Percentiles rank a stretch among this genome's conserved stretches.
phyloP scores from a whole-genome alignment of 139 green algal species.

The Mesotaenium endlicherianum region DNA sequence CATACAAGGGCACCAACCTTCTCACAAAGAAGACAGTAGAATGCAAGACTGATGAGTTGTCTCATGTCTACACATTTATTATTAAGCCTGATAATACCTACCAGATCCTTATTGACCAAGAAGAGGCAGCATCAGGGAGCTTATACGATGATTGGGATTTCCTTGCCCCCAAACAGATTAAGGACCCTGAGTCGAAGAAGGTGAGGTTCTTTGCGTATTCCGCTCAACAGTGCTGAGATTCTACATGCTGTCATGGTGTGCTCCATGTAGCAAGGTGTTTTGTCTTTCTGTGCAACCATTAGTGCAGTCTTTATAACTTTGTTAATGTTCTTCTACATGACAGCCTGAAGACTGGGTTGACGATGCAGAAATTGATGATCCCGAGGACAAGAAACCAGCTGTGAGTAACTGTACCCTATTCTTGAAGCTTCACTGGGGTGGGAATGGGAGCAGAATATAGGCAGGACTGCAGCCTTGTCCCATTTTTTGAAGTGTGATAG shows the following conservation, averaged over 20 bases:
- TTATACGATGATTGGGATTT: constrained; percentile 79
- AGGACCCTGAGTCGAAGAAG: constrained; percentile 81
- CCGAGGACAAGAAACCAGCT: constrained; percentile 72
- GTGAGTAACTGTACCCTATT: no score
- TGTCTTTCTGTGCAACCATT: background rate
- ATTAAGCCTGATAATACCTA: constrained; percentile 61
- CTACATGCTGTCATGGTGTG: background rate
- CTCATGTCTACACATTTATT: constrained; percentile 63
- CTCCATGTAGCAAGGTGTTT: background rate
- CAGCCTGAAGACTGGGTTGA: constrained; percentile 88
- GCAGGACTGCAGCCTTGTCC: no score
- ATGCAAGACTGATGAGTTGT: constrained; percentile 56
- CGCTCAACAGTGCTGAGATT: background rate
- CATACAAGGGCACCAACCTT: constrained; percentile 66
- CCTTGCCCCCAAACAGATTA: constrained; percentile 75
- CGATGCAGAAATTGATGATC: constrained; percentile 51
- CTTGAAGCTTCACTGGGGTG: no score
- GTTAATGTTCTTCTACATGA: background rate
- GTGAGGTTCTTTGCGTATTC: background rate
- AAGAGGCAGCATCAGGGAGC: constrained; percentile 61
- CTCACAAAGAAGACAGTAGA: constrained; percentile 63
- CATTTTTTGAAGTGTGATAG: no score
- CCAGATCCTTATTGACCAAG: constrained; percentile 77
- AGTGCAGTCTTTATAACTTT: background rate
- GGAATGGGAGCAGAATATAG: no score